These are phyloP conservation scores for Bacterosira constricta DNA, from an alignment of 108 stramenopile species.

Conservation along the genomic window DNA sequence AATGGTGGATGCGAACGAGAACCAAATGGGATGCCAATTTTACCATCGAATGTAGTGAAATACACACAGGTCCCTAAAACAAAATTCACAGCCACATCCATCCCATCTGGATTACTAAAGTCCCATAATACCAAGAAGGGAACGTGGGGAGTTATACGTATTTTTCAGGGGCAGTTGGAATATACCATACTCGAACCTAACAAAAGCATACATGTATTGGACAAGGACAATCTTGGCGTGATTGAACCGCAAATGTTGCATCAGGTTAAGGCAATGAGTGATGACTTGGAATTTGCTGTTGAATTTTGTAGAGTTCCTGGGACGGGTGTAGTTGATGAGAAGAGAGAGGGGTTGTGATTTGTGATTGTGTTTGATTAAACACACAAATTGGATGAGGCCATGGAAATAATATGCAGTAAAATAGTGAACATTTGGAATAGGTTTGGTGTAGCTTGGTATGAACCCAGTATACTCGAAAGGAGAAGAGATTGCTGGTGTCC, in stretches of 20 bases:
- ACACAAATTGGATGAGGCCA: too few species aligned
- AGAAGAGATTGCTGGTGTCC: too few species aligned
- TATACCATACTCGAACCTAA: constrained; percentile 44
- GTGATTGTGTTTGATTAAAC: too few species aligned
- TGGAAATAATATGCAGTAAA: too few species aligned
- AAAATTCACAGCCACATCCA: constrained; percentile 15
- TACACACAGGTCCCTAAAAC: constrained; percentile 54
- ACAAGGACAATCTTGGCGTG: constrained; percentile 31
- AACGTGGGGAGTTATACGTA: constrained; percentile 62
- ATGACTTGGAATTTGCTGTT: constrained; percentile 62
- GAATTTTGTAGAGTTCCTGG: constrained; percentile 58
- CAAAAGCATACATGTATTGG: constrained; percentile 22
- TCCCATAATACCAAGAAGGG: constrained; percentile 59
- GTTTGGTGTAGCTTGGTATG: too few species aligned
- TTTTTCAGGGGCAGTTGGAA: constrained; percentile 45
- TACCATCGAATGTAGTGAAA: constrained; percentile 51
- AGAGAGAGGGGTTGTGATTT: constrained; percentile 52
- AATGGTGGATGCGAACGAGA: background rate
- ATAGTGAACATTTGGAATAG: too few species aligned
- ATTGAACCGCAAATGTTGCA: constrained; percentile 53
- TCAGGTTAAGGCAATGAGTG: constrained; percentile 43
- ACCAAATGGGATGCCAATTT: constrained; percentile 44
- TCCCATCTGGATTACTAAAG: constrained; percentile 51
- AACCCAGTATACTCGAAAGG: too few species aligned
- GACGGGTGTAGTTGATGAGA: constrained; percentile 55